phyloP scores from a whole-genome alignment of 257 asterid genomes.

The Solanum sejunctum region DNA sequence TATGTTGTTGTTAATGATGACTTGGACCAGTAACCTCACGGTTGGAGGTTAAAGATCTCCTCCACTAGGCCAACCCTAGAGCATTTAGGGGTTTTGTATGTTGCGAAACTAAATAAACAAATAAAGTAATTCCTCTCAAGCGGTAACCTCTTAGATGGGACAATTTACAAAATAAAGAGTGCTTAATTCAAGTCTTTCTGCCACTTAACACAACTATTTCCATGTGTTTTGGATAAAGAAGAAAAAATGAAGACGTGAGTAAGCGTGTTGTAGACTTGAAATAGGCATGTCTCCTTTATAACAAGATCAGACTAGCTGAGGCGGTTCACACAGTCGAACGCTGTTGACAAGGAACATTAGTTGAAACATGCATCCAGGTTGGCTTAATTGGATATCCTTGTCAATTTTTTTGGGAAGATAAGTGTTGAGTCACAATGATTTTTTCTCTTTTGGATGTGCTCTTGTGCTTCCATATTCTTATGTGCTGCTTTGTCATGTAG shows the following conservation, averaged over 20 bases:
- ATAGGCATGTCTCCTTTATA: not conserved
- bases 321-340: not conserved
- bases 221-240: not conserved
- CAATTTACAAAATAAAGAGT: not conserved
- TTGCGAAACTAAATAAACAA: not conserved
- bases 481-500: slow-evolving; percentile 22
- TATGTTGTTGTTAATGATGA: not conserved
- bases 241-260: not conserved
- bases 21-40: not conserved
- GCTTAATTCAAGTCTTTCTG: not conserved
- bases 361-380: not conserved
- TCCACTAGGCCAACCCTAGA: not conserved
- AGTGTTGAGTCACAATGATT: not conserved
- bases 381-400: not conserved
- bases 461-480: not conserved
- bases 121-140: not conserved
- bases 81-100: not conserved
- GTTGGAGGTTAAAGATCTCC: not conserved
- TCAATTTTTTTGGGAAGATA: not conserved
- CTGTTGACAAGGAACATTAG: not conserved
- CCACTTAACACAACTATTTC: not conserved
- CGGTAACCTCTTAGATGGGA: not conserved
- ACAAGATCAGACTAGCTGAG: not conserved
- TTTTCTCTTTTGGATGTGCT: not conserved
- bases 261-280: not conserved